phyloP scores from a whole-genome alignment of 352 stramenopile genomes.

The Phytophthora colocasiae region DNA sequence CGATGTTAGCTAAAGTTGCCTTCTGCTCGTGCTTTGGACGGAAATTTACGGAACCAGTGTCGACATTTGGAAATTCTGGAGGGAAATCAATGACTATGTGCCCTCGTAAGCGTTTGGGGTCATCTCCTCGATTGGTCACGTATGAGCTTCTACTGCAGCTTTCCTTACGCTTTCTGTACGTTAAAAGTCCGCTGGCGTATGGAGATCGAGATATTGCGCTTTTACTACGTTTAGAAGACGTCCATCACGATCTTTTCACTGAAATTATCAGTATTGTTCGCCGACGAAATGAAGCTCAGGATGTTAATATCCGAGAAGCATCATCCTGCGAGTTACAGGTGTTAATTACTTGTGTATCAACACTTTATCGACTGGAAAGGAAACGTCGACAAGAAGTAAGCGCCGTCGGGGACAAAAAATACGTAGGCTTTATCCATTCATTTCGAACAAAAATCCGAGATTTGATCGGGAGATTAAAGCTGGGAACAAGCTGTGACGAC shows the following conservation, averaged over 20 bases:
- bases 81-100: neutral
- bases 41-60: neutral
- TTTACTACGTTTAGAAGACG: constrained; percentile 54
- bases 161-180: constrained; percentile 47
- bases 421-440: constrained; percentile 49
- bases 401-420: constrained; percentile 58
- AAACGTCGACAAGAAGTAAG: constrained; percentile 47
- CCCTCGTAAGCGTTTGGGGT: constrained; percentile 17
- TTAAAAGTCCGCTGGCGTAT: constrained; percentile 27
- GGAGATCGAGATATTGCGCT: constrained; percentile 63
- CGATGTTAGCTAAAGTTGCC: constrained; percentile 1
- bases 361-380: constrained; percentile 60
- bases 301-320: constrained; percentile 7
- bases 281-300: constrained; percentile 6
- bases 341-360: constrained; percentile 47
- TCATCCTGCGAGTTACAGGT: constrained; percentile 40
- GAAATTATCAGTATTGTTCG: constrained; percentile 37
- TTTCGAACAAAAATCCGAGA: constrained; percentile 52
- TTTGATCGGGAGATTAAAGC: constrained; percentile 44
- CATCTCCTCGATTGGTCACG: constrained; percentile 38
- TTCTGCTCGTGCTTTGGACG: constrained; percentile 21
- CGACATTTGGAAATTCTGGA: neutral
- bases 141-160: constrained; percentile 55
- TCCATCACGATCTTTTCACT: constrained; percentile 51
- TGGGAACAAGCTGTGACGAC: neutral